Percentiles rank a stretch among this genome's conserved stretches.
phyloP scores from a whole-genome alignment of 441 rosid species.

The Corymbia calophylla region DNA sequence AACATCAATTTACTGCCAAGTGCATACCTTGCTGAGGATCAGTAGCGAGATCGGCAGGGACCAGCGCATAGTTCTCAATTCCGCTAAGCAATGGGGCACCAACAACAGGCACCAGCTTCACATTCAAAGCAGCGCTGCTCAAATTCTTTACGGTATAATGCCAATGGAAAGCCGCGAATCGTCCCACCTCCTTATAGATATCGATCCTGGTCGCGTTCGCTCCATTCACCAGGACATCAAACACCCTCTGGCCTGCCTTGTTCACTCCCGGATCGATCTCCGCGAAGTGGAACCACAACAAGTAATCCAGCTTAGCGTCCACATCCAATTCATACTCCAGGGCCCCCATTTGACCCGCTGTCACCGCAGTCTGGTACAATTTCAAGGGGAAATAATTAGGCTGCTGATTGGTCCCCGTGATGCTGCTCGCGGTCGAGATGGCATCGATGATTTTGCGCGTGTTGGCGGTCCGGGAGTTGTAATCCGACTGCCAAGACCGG shows the following conservation, averaged over 20 bases:
- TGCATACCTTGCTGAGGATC: constrained; percentile 75
- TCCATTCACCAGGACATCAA: constrained; percentile 65
- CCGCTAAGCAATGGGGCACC: constrained; percentile 83
- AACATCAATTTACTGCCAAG: neutral
- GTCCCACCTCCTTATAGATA: constrained; percentile 55
- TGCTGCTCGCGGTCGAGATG: neutral
- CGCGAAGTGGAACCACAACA: constrained; percentile 93
- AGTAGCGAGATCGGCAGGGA: constrained; percentile 76
- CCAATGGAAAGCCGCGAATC: constrained; percentile 49
- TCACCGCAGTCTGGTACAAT: constrained; percentile 78
- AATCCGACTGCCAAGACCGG: neutral
- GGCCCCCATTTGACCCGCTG: constrained; percentile 21
- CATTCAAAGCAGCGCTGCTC: constrained; percentile 45
- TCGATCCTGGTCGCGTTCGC: constrained; percentile 64
- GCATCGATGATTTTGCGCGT: neutral
- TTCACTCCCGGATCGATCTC: constrained; percentile 76
- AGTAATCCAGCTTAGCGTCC: constrained; percentile 86
- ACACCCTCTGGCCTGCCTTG: constrained; percentile 62
- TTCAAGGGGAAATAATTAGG: constrained; percentile 50
- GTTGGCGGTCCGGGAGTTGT: neutral
- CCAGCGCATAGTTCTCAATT: constrained; percentile 85
- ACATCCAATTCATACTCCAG: constrained; percentile 60
- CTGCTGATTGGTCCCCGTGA: neutral
- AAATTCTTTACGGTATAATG: constrained; percentile 58
- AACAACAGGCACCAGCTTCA: constrained; percentile 47